Percentiles rank a stretch among this genome's conserved stretches.
Evolutionary conservation across 768 basidiomycete genomes (phyloP).

Genomic region (Agaricus bisporus): DNA sequence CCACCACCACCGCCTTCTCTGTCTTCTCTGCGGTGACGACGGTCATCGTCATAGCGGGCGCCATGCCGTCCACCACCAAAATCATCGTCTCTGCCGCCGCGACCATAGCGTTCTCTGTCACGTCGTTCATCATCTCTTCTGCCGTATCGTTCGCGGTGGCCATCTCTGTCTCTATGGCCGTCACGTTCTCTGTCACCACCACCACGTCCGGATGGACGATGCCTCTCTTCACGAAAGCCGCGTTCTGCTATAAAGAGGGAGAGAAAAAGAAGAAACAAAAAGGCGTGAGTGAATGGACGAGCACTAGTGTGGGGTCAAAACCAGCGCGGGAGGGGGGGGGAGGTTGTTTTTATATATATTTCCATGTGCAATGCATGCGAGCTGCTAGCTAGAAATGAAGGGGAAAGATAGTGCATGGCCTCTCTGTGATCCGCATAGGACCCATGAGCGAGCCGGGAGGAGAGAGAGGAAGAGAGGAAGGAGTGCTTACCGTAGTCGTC

Average conservation of each 20-base stretch:
- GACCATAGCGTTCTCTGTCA: slow-evolving; percentile 22
- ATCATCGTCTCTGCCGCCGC: slow-evolving; percentile 29
- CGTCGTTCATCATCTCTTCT: slow-evolving; percentile 46
- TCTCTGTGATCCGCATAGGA: slow-evolving; percentile 12
- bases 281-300: slow-evolving; percentile 43
- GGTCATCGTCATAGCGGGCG: slow-evolving; percentile 26
- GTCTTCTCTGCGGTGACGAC: slow-evolving; percentile 14
- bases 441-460: slow-evolving; percentile 10
- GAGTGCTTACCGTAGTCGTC: slow-evolving; percentile 52
- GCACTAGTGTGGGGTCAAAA: neutral
- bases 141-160: slow-evolving; percentile 35
- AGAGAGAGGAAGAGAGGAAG: neutral
- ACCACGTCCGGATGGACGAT: slow-evolving; percentile 63
- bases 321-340: neutral
- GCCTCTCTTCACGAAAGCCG: slow-evolving; percentile 59
- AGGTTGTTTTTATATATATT: neutral
- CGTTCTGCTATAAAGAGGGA: slow-evolving; percentile 41
- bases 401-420: slow-evolving; percentile 3
- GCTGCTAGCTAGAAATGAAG: slow-evolving; percentile 10
- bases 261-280: slow-evolving; percentile 35
- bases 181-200: slow-evolving; percentile 50
- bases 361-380: slow-evolving; percentile 4
- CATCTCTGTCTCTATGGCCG: slow-evolving; percentile 43
- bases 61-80: slow-evolving; percentile 27
- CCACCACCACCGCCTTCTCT: slow-evolving; percentile 10